Percentiles rank a stretch among this genome's conserved stretches.
Conservation (phyloP, 306 rosid genomes). For the Lathyrus aphaca region DNA sequence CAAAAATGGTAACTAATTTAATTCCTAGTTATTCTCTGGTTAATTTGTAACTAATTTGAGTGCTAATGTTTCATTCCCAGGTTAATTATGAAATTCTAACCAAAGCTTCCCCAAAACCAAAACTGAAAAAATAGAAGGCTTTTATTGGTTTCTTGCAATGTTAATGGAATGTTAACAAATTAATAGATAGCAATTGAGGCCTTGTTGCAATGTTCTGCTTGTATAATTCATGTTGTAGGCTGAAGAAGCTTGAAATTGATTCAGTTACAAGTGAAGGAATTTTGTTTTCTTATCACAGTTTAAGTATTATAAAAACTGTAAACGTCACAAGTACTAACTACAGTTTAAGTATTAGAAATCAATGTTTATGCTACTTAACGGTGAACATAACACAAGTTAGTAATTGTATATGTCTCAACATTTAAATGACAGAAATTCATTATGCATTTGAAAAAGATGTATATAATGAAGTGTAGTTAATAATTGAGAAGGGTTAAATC, state of each 20-base stretch:
- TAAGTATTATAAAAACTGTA: constrained; percentile 7
- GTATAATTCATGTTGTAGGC: constrained; percentile 2
- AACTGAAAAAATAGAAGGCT: too few species aligned
- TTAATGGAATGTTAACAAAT: constrained; percentile 4
- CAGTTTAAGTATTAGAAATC: too few species aligned
- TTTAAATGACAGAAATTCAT: constrained; percentile 12
- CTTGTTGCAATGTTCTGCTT: constrained; percentile 11
- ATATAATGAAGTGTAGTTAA: constrained; percentile 6
- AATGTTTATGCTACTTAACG: constrained; percentile 6
- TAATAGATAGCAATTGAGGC: background rate
- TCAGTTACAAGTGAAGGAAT: constrained; percentile 3
- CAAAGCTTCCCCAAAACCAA: too few species aligned
- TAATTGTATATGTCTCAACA: constrained; percentile 27
- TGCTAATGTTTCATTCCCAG: too few species aligned
- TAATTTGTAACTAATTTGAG: too few species aligned
- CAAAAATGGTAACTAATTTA: too few species aligned
- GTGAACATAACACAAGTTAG: constrained; percentile 1
- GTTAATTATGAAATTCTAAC: too few species aligned
- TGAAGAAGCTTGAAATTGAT: constrained; percentile 16
- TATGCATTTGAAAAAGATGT: constrained; percentile 27
- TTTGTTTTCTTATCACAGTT: constrained; percentile 22
- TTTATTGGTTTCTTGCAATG: too few species aligned
- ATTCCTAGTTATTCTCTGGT: too few species aligned
- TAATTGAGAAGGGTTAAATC: constrained; percentile 30
- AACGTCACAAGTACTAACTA: background rate